Percentiles rank a stretch among this genome's conserved stretches.
These are phyloP conservation scores for Barnettozyma salicaria DNA, from an alignment of 805 yeast genomes.

Conservation along the genomic window DNA sequence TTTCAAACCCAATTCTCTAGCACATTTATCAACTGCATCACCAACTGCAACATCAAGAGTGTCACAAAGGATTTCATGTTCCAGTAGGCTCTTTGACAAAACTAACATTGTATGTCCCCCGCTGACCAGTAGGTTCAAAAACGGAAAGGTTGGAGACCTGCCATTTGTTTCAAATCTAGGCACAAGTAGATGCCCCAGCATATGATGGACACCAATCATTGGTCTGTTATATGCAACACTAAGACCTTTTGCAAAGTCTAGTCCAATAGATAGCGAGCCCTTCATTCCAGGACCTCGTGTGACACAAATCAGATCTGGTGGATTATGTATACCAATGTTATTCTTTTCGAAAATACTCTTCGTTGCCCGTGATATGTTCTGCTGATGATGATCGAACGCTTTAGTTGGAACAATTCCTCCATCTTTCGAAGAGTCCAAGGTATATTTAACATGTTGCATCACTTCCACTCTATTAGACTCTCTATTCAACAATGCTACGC, in stretches of 20 bases:
- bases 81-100: conserved; percentile 46
- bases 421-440: conserved; percentile 54
- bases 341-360: conserved; percentile 33
- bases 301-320: conserved; percentile 75
- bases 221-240: conserved; percentile 74
- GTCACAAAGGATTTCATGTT: conserved; percentile 70
- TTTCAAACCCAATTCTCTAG: conserved; percentile 69
- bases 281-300: conserved; percentile 98
- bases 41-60: conserved; percentile 90
- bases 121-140: conserved; percentile 70
- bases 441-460: conserved; percentile 53
- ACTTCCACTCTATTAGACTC: conserved; percentile 28
- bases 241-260: conserved; percentile 81
- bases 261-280: conserved; percentile 78
- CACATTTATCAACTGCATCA: conserved; percentile 89
- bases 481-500: conserved; percentile 73
- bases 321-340: conserved; percentile 12
- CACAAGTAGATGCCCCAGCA: conserved; percentile 85
- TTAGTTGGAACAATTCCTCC: conserved; percentile 90
- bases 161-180: conserved; percentile 48
- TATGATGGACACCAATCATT: conserved; percentile 87
- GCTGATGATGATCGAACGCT: conserved; percentile 77
- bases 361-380: conserved; percentile 47
- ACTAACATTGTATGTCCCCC: conserved; percentile 96
- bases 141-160: conserved; percentile 50